These are phyloP conservation scores for Hemileccinum hortonii DNA, from an alignment of 1,284 basidiomycete genomes.

Conservation along the genomic window DNA sequence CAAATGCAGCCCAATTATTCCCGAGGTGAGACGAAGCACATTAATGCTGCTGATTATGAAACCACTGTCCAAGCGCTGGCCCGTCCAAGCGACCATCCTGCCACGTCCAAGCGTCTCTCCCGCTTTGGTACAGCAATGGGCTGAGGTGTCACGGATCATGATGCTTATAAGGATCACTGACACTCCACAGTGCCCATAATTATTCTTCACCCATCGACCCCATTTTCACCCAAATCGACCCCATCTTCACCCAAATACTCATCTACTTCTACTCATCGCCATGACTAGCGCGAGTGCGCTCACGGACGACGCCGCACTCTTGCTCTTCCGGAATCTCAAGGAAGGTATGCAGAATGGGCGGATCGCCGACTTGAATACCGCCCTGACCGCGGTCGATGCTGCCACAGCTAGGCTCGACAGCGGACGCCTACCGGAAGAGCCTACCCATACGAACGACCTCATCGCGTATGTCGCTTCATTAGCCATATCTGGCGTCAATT, in stretches of 20 bases:
- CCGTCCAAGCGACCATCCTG: constrained; percentile 11
- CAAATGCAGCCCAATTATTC: constrained; percentile 4
- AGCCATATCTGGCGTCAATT: neutral
- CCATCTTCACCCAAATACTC: neutral
- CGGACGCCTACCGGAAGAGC: neutral
- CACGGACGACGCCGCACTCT: constrained; percentile 5
- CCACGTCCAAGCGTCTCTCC: constrained; percentile 18
- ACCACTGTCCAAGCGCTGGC: constrained; percentile 3
- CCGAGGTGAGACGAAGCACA: constrained; percentile 10
- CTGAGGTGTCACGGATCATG: constrained; percentile 8
- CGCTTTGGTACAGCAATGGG: constrained; percentile 18
- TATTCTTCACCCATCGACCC: neutral
- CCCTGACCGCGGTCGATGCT: constrained; percentile 13
- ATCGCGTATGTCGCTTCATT: constrained; percentile 8
- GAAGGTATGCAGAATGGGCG: constrained; percentile 13
- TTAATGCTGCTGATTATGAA: constrained; percentile 1
- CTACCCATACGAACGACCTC: constrained; percentile 1
- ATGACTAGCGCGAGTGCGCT: constrained; percentile 9
- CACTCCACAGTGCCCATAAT: constrained; percentile 9
- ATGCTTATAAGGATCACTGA: constrained; percentile 15
- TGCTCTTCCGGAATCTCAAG: constrained; percentile 15
- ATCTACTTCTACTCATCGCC: constrained; percentile 2
- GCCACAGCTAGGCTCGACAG: constrained; percentile 13
- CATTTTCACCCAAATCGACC: neutral
- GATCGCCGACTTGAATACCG: constrained; percentile 9